These are phyloP conservation scores for Cryptococcus maquisensis DNA, from an alignment of 1,284 basidiomycete genomes.

Conservation along the genomic window DNA sequence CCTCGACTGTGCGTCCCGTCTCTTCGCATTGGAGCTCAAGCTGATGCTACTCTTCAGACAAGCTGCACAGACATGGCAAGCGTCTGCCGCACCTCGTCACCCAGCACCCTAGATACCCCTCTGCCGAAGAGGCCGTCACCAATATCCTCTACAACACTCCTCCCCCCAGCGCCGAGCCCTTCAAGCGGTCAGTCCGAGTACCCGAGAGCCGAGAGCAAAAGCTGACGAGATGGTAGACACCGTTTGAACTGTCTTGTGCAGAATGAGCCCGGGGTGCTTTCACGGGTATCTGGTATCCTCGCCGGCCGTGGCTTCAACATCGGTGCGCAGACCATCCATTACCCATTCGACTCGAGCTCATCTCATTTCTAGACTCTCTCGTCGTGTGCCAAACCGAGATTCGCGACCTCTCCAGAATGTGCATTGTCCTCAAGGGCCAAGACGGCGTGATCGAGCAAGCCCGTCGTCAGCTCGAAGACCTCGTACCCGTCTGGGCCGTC, in stretches of 20 bases:
- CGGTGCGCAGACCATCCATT: constrained; percentile 36
- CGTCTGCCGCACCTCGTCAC: constrained; percentile 41
- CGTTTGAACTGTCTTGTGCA: constrained; percentile 98
- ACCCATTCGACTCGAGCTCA: neutral
- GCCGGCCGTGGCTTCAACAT: constrained; percentile 98
- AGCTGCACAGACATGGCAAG: constrained; percentile 39
- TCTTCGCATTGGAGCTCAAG: neutral
- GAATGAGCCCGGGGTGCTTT: constrained; percentile 98
- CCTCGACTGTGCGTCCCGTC: constrained; percentile 78
- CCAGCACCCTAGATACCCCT: constrained; percentile 46
- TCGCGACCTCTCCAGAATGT: constrained; percentile 95
- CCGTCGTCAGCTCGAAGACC: constrained; percentile 84
- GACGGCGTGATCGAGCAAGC: constrained; percentile 98
- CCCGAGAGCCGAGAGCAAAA: neutral
- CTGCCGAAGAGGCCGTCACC: constrained; percentile 88
- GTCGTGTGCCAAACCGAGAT: constrained; percentile 99
- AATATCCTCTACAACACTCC: constrained; percentile 96
- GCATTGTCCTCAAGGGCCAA: constrained; percentile 92
- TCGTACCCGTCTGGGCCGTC: constrained; percentile 96
- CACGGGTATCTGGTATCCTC: constrained; percentile 93
- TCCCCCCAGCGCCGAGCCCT: constrained; percentile 84
- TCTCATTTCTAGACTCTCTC: constrained; percentile 66
- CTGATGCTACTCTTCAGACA: constrained; percentile 41
- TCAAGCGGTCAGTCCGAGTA: constrained; percentile 69
- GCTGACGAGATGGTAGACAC: constrained; percentile 58